A percentile compares a stretch with the other conserved stretches of the same genome.
These are phyloP conservation scores for Vitis amurensis DNA, from an alignment of 164 flowering plant genomes.

Conservation along the genomic window DNA sequence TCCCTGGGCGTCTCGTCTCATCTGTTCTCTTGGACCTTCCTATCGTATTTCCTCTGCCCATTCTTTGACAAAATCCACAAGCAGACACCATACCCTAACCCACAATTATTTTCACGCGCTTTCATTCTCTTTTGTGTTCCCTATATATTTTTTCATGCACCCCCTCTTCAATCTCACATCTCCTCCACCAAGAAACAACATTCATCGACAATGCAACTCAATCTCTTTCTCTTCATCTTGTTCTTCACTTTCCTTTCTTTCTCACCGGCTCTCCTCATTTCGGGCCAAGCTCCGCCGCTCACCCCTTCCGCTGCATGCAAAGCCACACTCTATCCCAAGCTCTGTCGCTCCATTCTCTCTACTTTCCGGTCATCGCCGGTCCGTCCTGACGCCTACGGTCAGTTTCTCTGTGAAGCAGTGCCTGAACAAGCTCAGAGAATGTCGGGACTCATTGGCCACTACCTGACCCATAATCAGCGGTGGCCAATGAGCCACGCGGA, in stretches of 20 bases:
- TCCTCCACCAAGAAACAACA: background rate
- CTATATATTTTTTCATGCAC: no score
- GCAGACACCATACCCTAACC: no score
- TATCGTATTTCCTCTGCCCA: no score
- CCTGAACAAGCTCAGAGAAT: conserved; percentile 27
- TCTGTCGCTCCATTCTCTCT: conserved; percentile 46
- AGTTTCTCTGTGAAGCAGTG: conserved; percentile 44
- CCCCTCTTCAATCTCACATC: no score
- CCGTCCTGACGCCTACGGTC: conserved; percentile 34
- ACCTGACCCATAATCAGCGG: conserved; percentile 10
- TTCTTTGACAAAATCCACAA: no score
- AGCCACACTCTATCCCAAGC: conserved; percentile 44
- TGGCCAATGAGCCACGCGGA: conserved; percentile 20
- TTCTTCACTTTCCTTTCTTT: background rate
- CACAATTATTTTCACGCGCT: no score
- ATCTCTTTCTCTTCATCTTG: conserved; percentile 3
- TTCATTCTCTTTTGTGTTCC: no score
- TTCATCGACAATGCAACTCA: background rate
- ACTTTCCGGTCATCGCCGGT: conserved; percentile 30
- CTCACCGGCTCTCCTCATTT: background rate
- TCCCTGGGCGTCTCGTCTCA: no score
- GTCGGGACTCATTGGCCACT: conserved; percentile 20
- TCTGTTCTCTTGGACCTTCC: no score
- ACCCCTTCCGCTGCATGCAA: conserved; percentile 37
- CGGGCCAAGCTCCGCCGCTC: conserved; percentile 3